Base-by-base conservation (phyloP, 23 red algal species). In the Gracilaria vermiculophylla region DNA sequence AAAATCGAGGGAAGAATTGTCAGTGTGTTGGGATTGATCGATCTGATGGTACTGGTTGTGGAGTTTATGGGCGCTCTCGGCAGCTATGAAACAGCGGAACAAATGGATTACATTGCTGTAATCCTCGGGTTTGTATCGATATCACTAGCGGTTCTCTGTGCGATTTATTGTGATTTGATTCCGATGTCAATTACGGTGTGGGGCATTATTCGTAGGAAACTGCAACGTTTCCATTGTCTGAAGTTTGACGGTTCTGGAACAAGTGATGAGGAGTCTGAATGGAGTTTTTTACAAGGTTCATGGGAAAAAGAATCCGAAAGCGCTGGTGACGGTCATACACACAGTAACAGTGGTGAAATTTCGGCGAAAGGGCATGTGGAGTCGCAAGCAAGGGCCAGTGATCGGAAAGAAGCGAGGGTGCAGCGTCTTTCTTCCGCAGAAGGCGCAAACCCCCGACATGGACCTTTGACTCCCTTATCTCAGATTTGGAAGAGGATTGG, bases 81-180 rank as follows among this genome's bases (percentile, higher is more conserved):
- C 7, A 53, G 51, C 0, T 84, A 93, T 42, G 72, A 83, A 32
- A 60, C 72, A 31, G 90, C 90, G 14, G 81, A 93, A 53, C 20
- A 55, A 40, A 53, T 83, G 49, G 81, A 93, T 32, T 78, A 82
- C 42, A 58, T 62, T 33, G 66, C 69, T 21, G 39, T 78, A 3
- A 71, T 93, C 17, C 67, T 93, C 43, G 90, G 80, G 35, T 93
- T 86, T 53, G 65, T 86, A 24, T 66, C 90, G 3, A 93, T 93
- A 50, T 64, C 21, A 3, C 11, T 93, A 1, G 90, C 54, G 35
- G 58, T 86, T 61, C 23, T 93, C 15, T 80, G 76, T n/a, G 76
- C 87, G 20, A 33, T 91, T 2, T 91, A 91, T 44, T 91, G 87
- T 52, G 87, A 91, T 75, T 17, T 91, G 58, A 80, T 91, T 55